Evolutionary conservation across 1,284 basidiomycete species (phyloP).

Genomic region (Moniliophthora roreri): DNA sequence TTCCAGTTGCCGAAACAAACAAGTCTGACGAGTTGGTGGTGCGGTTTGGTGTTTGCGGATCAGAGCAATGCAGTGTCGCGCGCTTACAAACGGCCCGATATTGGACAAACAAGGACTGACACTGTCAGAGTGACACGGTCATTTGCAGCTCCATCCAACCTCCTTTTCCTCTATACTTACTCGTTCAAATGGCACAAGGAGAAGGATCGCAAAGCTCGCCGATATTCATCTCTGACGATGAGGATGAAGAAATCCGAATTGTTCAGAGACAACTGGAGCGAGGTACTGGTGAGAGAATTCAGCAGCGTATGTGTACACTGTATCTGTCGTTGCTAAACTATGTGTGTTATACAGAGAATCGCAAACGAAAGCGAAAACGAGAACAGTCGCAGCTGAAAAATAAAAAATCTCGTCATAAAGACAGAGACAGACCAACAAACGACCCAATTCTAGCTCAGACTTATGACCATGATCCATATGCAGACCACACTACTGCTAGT

Average conservation of each 20-base stretch:
- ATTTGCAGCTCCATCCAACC: too few relatives aligned
- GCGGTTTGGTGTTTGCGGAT: too few relatives aligned
- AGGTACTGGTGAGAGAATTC: neutral
- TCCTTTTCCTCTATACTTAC: too few relatives aligned
- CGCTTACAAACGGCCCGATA: too few relatives aligned
- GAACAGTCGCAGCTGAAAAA: constrained; percentile 4
- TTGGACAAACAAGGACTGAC: too few relatives aligned
- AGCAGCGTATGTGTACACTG: neutral
- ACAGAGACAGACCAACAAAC: neutral
- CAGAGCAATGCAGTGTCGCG: too few relatives aligned
- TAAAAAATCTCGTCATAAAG: neutral
- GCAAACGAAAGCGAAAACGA: constrained; percentile 15
- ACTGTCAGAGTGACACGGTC: too few relatives aligned
- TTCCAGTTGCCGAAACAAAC: too few relatives aligned
- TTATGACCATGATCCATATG: too few relatives aligned
- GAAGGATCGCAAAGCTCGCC: constrained; percentile 28
- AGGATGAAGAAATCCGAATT: constrained; percentile 27
- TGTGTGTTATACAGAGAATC: too few relatives aligned
- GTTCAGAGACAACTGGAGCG: constrained; percentile 7
- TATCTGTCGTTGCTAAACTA: neutral
- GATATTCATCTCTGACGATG: constrained; percentile 43
- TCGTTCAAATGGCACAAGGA: neutral
- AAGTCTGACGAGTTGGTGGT: too few relatives aligned
- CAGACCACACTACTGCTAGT: neutral
- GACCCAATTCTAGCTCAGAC: too few relatives aligned